Percentiles rank a stretch among this genome's conserved stretches.
Evolutionary conservation across 1,284 basidiomycete species (phyloP).

Genomic region (Trichosporon inkin): DNA sequence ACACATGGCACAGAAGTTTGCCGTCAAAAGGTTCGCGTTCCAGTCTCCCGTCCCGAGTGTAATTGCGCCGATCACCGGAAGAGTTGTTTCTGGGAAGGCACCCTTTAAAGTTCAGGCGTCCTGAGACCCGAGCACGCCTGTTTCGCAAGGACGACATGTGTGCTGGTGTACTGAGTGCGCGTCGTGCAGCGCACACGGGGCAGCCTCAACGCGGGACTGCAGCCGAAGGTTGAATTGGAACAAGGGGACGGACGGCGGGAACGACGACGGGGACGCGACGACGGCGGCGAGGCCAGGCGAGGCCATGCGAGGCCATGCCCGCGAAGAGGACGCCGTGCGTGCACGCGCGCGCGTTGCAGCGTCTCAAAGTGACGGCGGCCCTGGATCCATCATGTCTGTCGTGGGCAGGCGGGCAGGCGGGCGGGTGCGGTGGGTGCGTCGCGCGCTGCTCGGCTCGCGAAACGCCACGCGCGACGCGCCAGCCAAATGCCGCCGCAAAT

Average conservation of each 20-base stretch:
- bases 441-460: neutral
- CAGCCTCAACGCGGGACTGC: neutral
- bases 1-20: neutral
- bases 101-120: neutral
- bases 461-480: slow-evolving; percentile 5
- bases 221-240: neutral
- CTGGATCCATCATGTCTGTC: slow-evolving; percentile 7
- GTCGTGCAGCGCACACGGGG: too few relatives aligned
- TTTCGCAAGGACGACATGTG: too few relatives aligned
- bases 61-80: neutral
- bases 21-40: neutral
- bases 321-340: too few relatives aligned
- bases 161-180: too few relatives aligned
- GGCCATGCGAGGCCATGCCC: too few relatives aligned
- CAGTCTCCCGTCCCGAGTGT: neutral
- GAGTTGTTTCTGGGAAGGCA: neutral
- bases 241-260: neutral
- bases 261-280: neutral
- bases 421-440: neutral
- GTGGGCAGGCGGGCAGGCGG: too few relatives aligned
- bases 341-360: neutral
- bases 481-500: neutral
- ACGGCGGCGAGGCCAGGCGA: neutral
- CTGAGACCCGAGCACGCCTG: neutral
- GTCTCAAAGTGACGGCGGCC: slow-evolving; percentile 5